These are phyloP conservation scores for Colletotrichum sansevieriae DNA, from an alignment of 2,329 filamentous ascomycete species.

Conservation along the genomic window DNA sequence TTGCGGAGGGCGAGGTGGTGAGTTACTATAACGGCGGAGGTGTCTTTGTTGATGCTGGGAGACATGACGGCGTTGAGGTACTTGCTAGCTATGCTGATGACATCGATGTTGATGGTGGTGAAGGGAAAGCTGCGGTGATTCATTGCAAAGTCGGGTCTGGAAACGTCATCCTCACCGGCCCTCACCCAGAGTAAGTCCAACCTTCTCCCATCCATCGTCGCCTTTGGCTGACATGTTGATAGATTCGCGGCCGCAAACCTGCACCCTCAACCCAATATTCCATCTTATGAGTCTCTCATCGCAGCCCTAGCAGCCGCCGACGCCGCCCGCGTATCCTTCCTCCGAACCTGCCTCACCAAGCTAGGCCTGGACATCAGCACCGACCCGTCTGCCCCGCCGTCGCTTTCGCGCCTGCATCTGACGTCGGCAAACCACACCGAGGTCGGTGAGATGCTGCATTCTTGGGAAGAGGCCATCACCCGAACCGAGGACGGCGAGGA, in stretches of 20 bases:
- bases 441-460: constrained; percentile 75
- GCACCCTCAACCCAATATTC: constrained; percentile 73
- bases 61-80: constrained; percentile 78
- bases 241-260: constrained; percentile 89
- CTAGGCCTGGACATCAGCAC: constrained; percentile 84
- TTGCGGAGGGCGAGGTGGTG: constrained; percentile 69
- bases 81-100: constrained; percentile 84
- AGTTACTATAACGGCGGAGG: constrained; percentile 97
- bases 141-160: constrained; percentile 88
- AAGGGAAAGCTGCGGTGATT: constrained; percentile 82
- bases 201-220: neutral
- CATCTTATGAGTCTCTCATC: constrained; percentile 78
- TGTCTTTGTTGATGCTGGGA: constrained; percentile 85
- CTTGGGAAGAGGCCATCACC: constrained; percentile 76
- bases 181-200: constrained; percentile 83
- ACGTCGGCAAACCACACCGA: constrained; percentile 76
- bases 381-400: constrained; percentile 77
- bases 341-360: constrained; percentile 84
- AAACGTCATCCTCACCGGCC: constrained; percentile 82
- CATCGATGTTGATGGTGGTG: constrained; percentile 81
- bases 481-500: constrained; percentile 71
- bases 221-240: constrained; percentile 7
- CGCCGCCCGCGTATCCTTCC: constrained; percentile 76
- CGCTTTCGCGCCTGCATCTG: constrained; percentile 85
- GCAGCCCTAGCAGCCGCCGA: constrained; percentile 78